Evolutionary conservation across 257 asterid genomes (phyloP), one percentile per base, ranked within the genome.

Genomic region (Plantago elongata): DNA sequence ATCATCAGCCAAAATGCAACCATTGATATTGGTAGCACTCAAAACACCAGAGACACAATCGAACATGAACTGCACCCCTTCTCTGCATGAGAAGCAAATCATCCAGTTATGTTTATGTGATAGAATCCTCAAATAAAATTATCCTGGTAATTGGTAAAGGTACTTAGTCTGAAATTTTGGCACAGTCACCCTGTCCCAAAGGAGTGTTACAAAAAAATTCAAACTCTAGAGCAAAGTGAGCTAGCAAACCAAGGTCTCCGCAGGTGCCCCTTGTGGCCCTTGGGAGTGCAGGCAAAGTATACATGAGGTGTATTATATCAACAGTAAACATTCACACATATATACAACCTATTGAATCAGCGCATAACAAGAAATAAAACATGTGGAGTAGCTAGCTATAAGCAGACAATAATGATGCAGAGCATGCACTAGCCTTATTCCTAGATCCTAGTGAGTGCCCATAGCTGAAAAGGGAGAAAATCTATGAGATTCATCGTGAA

Each of bases 1-100:
- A 74, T 92, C 99, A 77, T 92, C 99, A 68, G 99, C 99, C 83
- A 92, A 79, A 72, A 92, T 89, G 95, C 99, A 92, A 51, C 99
- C 99, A 64, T 83, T 81, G 69, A 91, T 88, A 79, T 83, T 85
- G 66, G 80, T 78, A 65, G 79, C 73, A 67, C 83, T 75, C 60
- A 81, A 72, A 55, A 68, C 60, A 65, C 99, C 99, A 17, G 99
- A 92, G 72, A 89, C 96, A 63, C 97, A 92, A 54, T 86, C 99
- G 70, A 92, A 92, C 99, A 89, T 89, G 84, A 92, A 92, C 73
- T 89, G 97, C 74, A 92, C 99, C 67, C 97, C 99, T 81, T 89
- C 96, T 72, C 99, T 92, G 97, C 82, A 81, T 60, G 60, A 70
- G 72, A 69, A 76, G 61, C 60, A 62, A 62, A 78, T 61, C 45